Base-by-base conservation (phyloP, 768 basidiomycete species). In the Boletus barrowsii region DNA sequence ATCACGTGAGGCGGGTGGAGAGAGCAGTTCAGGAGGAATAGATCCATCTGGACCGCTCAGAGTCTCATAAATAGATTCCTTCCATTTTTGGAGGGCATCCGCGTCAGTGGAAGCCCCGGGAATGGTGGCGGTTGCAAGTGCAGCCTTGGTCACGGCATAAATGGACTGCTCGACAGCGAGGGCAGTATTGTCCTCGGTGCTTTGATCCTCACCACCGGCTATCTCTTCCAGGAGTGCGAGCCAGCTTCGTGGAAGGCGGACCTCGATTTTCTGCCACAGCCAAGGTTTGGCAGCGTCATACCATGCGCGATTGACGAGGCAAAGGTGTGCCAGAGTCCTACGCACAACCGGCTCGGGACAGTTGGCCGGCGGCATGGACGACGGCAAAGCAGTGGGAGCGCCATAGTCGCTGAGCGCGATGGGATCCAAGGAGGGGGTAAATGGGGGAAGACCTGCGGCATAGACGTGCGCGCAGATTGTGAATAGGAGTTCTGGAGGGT, bases 241-340 rank as follows among this genome's bases (percentile, higher is more conserved):
- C 89, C 91, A 94, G 59, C 81, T 84, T n/a, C 85, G 81, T 10
- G 91, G 91, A 6, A 93, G 80, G 6, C 89, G 82, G 47, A 94
- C 86, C 68, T 93, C 91, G 57, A 93, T 75, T 55, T 84, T 84
- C 54, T 81, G 82, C 90, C 91, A 94, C 6, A 94, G 74, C 88
- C 87, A 93, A 0, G 90, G 90, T 61, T 86, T 87, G n/a, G 91
- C 88, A 1, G 89, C 91, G 29, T 83, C 80, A 64, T 84, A 83
- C 87, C 88, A 93, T 3, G 83, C 78, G 62, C 76, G 87, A 63
- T 84, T 89, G 41, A 91, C 89, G 56, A 89, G 80, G 62, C 87
- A 90, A 42, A 93, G 83, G 60, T 71, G 83, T 6, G 82, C 76
- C 20, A 94, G 76, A 0, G 91, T 85, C 53, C 71, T 76, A 13